phyloP scores from a whole-genome alignment of 2,329 filamentous ascomycete genomes.

The Clonostachys chloroleuca region DNA sequence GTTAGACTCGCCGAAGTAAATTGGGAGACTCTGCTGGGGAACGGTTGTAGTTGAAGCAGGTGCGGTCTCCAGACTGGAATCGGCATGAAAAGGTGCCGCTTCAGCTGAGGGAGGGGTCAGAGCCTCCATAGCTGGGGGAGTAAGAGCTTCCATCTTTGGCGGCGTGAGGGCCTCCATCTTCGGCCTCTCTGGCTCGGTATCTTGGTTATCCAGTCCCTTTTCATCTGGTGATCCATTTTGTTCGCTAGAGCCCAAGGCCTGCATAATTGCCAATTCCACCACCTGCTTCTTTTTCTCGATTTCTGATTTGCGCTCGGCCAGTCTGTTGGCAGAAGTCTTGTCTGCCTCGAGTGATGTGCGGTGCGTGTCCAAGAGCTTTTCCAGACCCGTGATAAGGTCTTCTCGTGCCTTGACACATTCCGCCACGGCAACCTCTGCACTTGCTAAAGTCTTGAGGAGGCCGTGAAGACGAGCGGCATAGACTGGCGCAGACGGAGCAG shows the following conservation, averaged over 20 bases:
- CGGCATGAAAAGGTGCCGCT: slow-evolving; percentile 7
- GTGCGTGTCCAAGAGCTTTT: slow-evolving; percentile 76
- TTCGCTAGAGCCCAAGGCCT: slow-evolving; percentile 64
- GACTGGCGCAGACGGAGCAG: slow-evolving; percentile 77
- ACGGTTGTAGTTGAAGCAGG: slow-evolving; percentile 17
- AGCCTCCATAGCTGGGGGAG: slow-evolving; percentile 8
- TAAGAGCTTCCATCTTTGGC: slow-evolving; percentile 8
- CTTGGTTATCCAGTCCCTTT: slow-evolving; percentile 37
- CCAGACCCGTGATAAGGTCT: slow-evolving; percentile 72
- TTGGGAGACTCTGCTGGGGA: slow-evolving; percentile 40
- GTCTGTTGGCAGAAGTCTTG: slow-evolving; percentile 49
- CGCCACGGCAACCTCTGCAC: slow-evolving; percentile 82
- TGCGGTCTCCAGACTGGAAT: background rate
- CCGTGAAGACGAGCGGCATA: slow-evolving; percentile 86
- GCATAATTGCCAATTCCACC: slow-evolving; percentile 89
- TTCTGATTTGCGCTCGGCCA: slow-evolving; percentile 49
- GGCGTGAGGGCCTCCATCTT: slow-evolving; percentile 70
- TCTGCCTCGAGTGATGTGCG: slow-evolving; percentile 66
- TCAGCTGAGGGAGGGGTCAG: slow-evolving; percentile 11
- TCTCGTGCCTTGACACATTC: slow-evolving; percentile 85
- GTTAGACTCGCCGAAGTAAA: slow-evolving; percentile 48
- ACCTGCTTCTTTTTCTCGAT: slow-evolving; percentile 82
- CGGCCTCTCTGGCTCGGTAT: slow-evolving; percentile 65
- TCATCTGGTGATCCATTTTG: slow-evolving; percentile 34
- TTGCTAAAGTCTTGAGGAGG: slow-evolving; percentile 83